Base-by-base conservation (phyloP, 331 rosid species). In the Cydonia oblonga region DNA sequence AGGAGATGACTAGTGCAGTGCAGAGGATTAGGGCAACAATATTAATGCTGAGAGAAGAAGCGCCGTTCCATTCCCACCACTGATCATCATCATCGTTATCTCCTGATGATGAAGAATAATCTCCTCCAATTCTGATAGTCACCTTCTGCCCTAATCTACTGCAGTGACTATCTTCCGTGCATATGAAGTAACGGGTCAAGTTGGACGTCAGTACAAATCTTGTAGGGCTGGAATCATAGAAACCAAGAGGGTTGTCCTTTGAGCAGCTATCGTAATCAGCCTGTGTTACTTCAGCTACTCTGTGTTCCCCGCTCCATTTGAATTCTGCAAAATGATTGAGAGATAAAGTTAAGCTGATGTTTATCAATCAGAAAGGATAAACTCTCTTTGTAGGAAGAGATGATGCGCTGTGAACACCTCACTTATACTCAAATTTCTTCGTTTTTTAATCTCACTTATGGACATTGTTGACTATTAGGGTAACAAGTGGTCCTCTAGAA, bases 201-300 rank as follows among this genome's bases (percentile, higher is more conserved):
- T 73, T 73, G 29, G 51, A 28, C n/a, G 35, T 73, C 70, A 73
- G 62, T 23, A 49, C 3, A 12, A 73, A 46, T 62, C 25, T 51
- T 32, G 33, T 63, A 18, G 77, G 77, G 63, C 77, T 73, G 9
- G 77, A 62, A 32, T 73, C 52, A 23, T 62, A 32, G 4, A 63
- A 38, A 6, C 64, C 77, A 29, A 73, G 15, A 10, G 70, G 71
- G 52, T 64, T 73, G 49, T 62, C 49, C 69, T 29, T 73, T 53
- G 46, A 1, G 78, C 76, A 79, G 24, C 38, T 75, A 9, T 22
- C 71, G 24, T 40, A 79, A 59, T 70, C 76, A 10, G 70, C 83
- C 76, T 70, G 30, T 74, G 80, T 26, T 42, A 79, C 83, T 14
- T 74, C 79, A 29, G 53, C 73, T 30, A 79, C 83, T 57, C 29